These are phyloP conservation scores for Colletotrichum tabaci DNA, from an alignment of 2,329 filamentous ascomycete species.

Conservation along the genomic window DNA sequence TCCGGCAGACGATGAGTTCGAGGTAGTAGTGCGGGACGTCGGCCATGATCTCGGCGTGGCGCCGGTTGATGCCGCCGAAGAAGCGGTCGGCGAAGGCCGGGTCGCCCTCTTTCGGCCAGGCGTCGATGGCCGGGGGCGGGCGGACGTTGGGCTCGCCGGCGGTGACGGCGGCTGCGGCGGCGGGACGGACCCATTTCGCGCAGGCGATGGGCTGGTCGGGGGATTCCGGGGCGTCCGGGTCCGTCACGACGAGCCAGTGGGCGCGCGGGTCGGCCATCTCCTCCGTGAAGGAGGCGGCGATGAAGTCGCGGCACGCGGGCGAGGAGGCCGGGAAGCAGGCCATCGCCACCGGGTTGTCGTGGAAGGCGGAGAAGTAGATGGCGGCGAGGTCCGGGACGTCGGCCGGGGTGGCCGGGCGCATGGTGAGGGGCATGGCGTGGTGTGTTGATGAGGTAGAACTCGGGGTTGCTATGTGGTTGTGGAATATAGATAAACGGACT, in stretches of 20 bases:
- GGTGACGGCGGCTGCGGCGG: constrained; percentile 40
- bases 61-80: constrained; percentile 55
- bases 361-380: constrained; percentile 64
- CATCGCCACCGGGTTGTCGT: constrained; percentile 53
- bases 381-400: constrained; percentile 59
- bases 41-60: constrained; percentile 56
- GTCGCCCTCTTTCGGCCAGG: constrained; percentile 59
- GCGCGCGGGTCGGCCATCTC: constrained; percentile 57
- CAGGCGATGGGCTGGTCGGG: constrained; percentile 57
- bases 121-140: constrained; percentile 43
- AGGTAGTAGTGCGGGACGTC: constrained; percentile 64
- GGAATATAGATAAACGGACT: neutral
- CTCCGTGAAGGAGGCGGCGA: constrained; percentile 52
- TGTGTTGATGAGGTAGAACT: fast-evolving
- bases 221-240: constrained; percentile 44
- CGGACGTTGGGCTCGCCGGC: constrained; percentile 45
- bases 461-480: neutral
- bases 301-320: constrained; percentile 51
- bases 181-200: constrained; percentile 62
- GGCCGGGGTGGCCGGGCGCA: constrained; percentile 56
- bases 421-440: constrained; percentile 44
- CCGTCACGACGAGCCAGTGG: constrained; percentile 58
- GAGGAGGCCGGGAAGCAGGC: constrained; percentile 54
- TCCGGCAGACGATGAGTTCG: constrained; percentile 61
- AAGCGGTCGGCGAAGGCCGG: constrained; percentile 55